These are phyloP conservation scores for Ogataea nitratoaversa DNA, from an alignment of 805 yeast genomes.

Conservation along the genomic window DNA sequence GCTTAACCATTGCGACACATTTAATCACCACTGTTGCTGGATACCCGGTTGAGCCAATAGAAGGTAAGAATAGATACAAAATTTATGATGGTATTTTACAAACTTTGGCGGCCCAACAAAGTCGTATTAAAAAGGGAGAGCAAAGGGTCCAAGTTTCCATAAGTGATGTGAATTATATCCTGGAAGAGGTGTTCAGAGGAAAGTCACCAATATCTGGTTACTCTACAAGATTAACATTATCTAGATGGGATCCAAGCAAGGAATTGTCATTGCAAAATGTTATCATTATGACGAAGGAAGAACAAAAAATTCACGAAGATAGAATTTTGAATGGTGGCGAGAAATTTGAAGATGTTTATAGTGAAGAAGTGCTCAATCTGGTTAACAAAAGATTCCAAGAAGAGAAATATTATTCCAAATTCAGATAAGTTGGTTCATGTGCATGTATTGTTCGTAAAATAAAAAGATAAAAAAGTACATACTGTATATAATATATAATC, in stretches of 20 bases:
- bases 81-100: slow-evolving; percentile 80
- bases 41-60: slow-evolving; percentile 86
- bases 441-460: too few relatives aligned
- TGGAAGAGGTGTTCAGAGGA: slow-evolving; percentile 92
- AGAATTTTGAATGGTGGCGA: slow-evolving; percentile 70
- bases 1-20: slow-evolving; percentile 83
- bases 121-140: slow-evolving; percentile 67
- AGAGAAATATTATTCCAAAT: slow-evolving; percentile 65
- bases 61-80: slow-evolving; percentile 83
- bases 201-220: slow-evolving; percentile 83
- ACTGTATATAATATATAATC: not conserved
- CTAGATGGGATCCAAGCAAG: slow-evolving; percentile 75
- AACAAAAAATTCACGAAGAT: slow-evolving; percentile 75
- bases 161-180: slow-evolving; percentile 71
- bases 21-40: slow-evolving; percentile 76
- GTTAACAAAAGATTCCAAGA: slow-evolving; percentile 66
- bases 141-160: slow-evolving; percentile 73
- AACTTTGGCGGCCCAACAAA: slow-evolving; percentile 81
- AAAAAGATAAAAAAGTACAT: too few relatives aligned
- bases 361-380: slow-evolving; percentile 49
- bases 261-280: slow-evolving; percentile 72
- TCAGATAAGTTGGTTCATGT: slow-evolving; percentile 29
- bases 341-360: slow-evolving; percentile 57
- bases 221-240: slow-evolving; percentile 72
- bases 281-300: slow-evolving; percentile 85